Conservation (phyloP, 2,329 filamentous ascomycete species). For the Trichoderma sp. region DNA sequence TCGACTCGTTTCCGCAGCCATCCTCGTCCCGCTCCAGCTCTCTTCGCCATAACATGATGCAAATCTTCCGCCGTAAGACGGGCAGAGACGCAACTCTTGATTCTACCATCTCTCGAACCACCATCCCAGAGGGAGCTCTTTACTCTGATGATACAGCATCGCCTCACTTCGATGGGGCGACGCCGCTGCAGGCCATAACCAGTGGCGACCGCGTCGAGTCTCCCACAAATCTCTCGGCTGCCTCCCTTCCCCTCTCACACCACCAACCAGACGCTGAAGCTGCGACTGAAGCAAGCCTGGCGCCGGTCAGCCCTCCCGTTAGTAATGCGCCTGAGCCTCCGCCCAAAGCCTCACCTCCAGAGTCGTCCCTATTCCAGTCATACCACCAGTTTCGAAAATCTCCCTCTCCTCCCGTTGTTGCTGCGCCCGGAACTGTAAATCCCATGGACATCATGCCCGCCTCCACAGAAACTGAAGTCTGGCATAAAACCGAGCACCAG, state of each 20-base stretch:
- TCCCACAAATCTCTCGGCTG: slow-evolving; percentile 16
- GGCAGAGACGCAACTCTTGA: slow-evolving; percentile 31
- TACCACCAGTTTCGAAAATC: slow-evolving; percentile 26
- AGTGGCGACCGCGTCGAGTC: slow-evolving; percentile 18
- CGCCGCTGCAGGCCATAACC: slow-evolving; percentile 19
- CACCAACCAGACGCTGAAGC: slow-evolving; percentile 18
- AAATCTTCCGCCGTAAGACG: slow-evolving; percentile 36
- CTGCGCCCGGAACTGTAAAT: slow-evolving; percentile 48
- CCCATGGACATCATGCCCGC: slow-evolving; percentile 53
- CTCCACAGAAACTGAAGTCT: slow-evolving; percentile 37
- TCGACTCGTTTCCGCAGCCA: slow-evolving; percentile 26
- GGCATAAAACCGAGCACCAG: slow-evolving; percentile 38
- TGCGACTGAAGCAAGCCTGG: background rate
- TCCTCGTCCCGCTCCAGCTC: slow-evolving; percentile 33
- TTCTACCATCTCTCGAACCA: slow-evolving; percentile 22
- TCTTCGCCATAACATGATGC: slow-evolving; percentile 35
- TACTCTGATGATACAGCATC: background rate
- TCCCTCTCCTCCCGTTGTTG: slow-evolving; percentile 30
- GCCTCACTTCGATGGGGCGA: slow-evolving; percentile 4
- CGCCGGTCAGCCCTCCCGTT: slow-evolving; percentile 2
- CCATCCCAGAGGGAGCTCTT: background rate
- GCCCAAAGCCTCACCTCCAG: slow-evolving; percentile 28
- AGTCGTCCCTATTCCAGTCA: slow-evolving; percentile 26
- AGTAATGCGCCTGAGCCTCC: slow-evolving; percentile 19
- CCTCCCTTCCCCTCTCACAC: slow-evolving; percentile 9